Percentiles rank a stretch among this genome's conserved stretches.
Conservation (phyloP, 768 basidiomycete species). For the Leccinum arenicola region DNA sequence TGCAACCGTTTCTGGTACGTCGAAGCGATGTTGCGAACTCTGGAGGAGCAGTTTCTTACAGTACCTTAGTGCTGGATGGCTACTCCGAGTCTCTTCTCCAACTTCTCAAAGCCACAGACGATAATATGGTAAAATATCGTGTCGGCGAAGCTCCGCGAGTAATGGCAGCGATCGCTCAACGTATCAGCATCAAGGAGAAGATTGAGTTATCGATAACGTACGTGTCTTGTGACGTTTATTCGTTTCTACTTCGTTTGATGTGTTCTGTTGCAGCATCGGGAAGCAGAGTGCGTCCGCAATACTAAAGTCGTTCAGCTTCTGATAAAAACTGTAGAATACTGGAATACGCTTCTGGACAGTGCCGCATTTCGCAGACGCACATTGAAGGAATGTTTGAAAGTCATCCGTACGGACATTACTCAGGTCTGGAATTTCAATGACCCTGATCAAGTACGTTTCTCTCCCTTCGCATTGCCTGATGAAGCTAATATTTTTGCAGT, state of each 20-base stretch:
- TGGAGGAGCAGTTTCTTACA: background rate
- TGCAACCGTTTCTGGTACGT: slow-evolving; percentile 13
- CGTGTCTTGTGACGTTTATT: background rate
- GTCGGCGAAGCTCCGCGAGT: slow-evolving; percentile 10
- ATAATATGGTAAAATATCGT: slow-evolving; percentile 6
- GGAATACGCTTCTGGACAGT: slow-evolving; percentile 10
- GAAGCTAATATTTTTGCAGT: background rate
- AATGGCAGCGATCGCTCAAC: slow-evolving; percentile 16
- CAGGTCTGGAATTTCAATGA: slow-evolving; percentile 16
- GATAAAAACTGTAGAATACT: slow-evolving; percentile 6
- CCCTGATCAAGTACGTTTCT: slow-evolving; percentile 2
- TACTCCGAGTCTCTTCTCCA: slow-evolving; percentile 2
- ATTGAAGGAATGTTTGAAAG: slow-evolving; percentile 9
- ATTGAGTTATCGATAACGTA: slow-evolving; percentile 13
- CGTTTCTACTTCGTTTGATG: background rate
- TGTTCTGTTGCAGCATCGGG: slow-evolving; percentile 4
- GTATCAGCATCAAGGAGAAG: slow-evolving; percentile 17
- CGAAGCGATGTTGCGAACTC: background rate
- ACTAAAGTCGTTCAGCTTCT: background rate
- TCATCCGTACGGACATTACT: slow-evolving; percentile 12
- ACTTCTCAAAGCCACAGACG: background rate
- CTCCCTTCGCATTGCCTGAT: background rate
- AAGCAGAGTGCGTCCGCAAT: slow-evolving; percentile 7
- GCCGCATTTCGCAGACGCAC: slow-evolving; percentile 7
- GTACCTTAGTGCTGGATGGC: slow-evolving; percentile 3